Base-by-base conservation (phyloP, 2,329 filamentous ascomycete species). In the Fusarium anguioides region DNA sequence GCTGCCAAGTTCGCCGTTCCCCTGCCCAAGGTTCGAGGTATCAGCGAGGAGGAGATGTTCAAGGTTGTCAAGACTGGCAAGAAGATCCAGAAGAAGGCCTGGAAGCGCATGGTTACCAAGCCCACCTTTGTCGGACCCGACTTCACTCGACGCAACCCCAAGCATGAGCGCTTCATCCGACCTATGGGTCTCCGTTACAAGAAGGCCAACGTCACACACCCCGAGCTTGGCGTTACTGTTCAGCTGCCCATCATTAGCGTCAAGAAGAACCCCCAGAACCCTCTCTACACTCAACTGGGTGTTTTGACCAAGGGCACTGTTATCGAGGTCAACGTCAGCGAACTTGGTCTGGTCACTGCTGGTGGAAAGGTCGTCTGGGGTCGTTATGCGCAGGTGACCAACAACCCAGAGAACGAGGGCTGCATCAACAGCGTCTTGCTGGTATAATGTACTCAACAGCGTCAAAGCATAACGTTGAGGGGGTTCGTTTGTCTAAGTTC, bases 1-100 rank as follows among this genome's bases (percentile, higher is more conserved):
- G 93, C 94, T 8, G 96, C 96, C 48, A 92, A 95, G 77, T 98
- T 97, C 78, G 87, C 87, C 29, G 96, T 98, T 36, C 96, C 96
- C 3, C 80, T 99, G 75, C 96, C 96, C 33, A 97, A 97, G 82
- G 96, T 98, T 41, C 88, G 92, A 75, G 95, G 78, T 59, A 97
- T 98, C 72, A 89, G 88, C 70, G 95, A 98, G 83, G 93, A 97
- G 84, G 95, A 97, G 83, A 95, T 97, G 91, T 98, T 98, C 85
- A 95, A 93, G 81, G 94, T 97, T 15, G 89, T 98, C 75, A 94
- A 94, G 83, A 98, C 95, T 29, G 95, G 96, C 74, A 96, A 96
- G 87, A 97, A 97, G 86, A 93, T 90, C 4, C 85, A 89, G 56
- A 94, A 96, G 87, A 96, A 96, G 85, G 85, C 84, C 57, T 87